These are phyloP conservation scores for Juncus inflexus DNA, from an alignment of 176 grass and related monocot genomes.

Conservation along the genomic window DNA sequence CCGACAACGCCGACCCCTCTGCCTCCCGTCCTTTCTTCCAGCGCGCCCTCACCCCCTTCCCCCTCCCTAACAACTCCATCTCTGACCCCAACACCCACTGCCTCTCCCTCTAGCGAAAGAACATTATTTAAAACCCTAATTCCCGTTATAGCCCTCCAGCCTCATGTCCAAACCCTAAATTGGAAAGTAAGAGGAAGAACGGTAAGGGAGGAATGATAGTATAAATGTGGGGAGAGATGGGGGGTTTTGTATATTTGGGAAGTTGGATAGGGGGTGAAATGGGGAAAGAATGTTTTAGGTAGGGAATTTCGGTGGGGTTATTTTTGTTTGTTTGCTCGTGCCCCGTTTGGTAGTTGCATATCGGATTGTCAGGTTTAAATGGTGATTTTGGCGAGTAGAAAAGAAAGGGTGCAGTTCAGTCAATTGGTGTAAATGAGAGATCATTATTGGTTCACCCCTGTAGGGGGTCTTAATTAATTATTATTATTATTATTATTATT, in stretches of 20 bases:
- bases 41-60: conserved; percentile 61
- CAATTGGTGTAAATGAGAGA: conserved; percentile 28
- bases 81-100: conserved; percentile 58
- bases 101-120: conserved; percentile 57
- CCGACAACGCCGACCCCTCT: conserved; percentile 39
- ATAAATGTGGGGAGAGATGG: conserved; percentile 29
- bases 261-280: conserved; percentile 38
- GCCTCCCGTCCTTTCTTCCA: conserved; percentile 54
- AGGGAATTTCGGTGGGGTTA: conserved; percentile 15
- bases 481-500: conserved; percentile 21
- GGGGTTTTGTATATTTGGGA: conserved; percentile 82
- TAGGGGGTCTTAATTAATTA: conserved; percentile 7
- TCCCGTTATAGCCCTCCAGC: conserved; percentile 10
- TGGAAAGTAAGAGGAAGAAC: conserved; percentile 28
- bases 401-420: conserved; percentile 9
- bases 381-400: conserved; percentile 23
- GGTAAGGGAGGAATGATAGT: conserved; percentile 16
- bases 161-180: conserved; percentile 48
- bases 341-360: conserved; percentile 18
- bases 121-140: conserved; percentile 21
- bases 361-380: conserved; percentile 26
- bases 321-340: conserved; percentile 16
- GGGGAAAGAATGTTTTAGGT: conserved; percentile 9
- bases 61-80: conserved; percentile 59
- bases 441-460: conserved; percentile 16